phyloP scores from a whole-genome alignment of 192 early-diverging fungal genomes.

The Phycomyces nitens region DNA sequence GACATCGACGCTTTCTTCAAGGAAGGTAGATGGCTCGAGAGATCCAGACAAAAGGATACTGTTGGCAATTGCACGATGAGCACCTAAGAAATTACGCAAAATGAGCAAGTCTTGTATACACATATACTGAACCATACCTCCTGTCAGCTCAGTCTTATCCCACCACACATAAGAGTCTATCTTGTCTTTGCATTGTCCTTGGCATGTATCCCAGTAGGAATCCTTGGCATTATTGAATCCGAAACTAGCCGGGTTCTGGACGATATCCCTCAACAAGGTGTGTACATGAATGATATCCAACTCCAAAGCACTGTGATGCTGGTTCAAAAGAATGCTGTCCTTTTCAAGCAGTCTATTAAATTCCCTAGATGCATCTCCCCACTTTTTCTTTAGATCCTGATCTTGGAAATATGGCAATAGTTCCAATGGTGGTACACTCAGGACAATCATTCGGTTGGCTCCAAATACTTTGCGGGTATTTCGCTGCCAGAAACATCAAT shows the following conservation, averaged over 20 bases:
- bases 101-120: neutral
- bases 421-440: slow-evolving; percentile 28
- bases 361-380: slow-evolving; percentile 3
- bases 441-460: slow-evolving; percentile 18
- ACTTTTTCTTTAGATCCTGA: neutral
- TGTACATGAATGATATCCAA: slow-evolving; percentile 21
- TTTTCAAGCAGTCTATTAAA: slow-evolving; percentile 17
- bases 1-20: neutral
- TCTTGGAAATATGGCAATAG: slow-evolving; percentile 22
- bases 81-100: neutral
- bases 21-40: neutral
- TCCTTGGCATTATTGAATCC: slow-evolving; percentile 15
- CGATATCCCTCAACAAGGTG: slow-evolving; percentile 21
- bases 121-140: slow-evolving; percentile 9
- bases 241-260: slow-evolving; percentile 21
- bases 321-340: slow-evolving; percentile 14
- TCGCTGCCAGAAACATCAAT: slow-evolving; percentile 10
- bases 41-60: slow-evolving; percentile 11
- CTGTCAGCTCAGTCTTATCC: slow-evolving; percentile 34
- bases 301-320: slow-evolving; percentile 1
- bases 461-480: slow-evolving; percentile 15
- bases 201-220: slow-evolving; percentile 29
- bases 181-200: slow-evolving; percentile 7
- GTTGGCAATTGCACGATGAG: slow-evolving; percentile 11
- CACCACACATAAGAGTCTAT: slow-evolving; percentile 33